Percentiles rank a stretch among this genome's conserved stretches.
Conservation (phyloP, 257 asterid genomes). For the Craterostigma plantagineum region DNA sequence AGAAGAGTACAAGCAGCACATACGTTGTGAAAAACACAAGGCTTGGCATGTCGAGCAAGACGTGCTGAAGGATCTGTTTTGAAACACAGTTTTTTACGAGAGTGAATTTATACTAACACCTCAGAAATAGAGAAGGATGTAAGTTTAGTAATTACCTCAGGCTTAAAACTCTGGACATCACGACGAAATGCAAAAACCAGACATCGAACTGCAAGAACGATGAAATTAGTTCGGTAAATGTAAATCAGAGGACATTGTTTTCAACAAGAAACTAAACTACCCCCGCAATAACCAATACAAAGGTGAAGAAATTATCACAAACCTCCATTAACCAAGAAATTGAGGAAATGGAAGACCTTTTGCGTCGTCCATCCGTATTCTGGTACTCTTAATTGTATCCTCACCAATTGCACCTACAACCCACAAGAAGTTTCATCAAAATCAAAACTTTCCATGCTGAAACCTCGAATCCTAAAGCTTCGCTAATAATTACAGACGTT, state of each 20-base stretch:
- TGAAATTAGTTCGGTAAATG: no score
- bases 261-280: no score
- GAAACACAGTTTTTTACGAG: neutral
- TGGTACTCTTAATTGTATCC: conserved; percentile 88
- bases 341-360: conserved; percentile 94
- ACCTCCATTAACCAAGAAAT: conserved; percentile 92
- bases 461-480: neutral
- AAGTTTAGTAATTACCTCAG: conserved; percentile 36
- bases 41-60: conserved; percentile 90
- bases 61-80: conserved; percentile 67
- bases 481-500: no score
- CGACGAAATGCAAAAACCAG: conserved; percentile 63
- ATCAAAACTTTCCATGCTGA: neutral
- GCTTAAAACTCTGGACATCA: conserved; percentile 48
- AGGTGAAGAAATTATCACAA: neutral
- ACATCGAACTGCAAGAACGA: conserved; percentile 43
- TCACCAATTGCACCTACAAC: conserved; percentile 63
- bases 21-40: conserved; percentile 93
- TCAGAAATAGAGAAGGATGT: no score
- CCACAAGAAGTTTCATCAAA: conserved; percentile 1
- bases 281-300: no score
- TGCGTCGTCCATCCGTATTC: conserved; percentile 99
- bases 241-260: neutral
- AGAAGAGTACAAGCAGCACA: conserved; percentile 77
- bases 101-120: no score